Conservation (phyloP, 2,329 filamentous ascomycete genomes). For the Cladosporium colombiae region DNA sequence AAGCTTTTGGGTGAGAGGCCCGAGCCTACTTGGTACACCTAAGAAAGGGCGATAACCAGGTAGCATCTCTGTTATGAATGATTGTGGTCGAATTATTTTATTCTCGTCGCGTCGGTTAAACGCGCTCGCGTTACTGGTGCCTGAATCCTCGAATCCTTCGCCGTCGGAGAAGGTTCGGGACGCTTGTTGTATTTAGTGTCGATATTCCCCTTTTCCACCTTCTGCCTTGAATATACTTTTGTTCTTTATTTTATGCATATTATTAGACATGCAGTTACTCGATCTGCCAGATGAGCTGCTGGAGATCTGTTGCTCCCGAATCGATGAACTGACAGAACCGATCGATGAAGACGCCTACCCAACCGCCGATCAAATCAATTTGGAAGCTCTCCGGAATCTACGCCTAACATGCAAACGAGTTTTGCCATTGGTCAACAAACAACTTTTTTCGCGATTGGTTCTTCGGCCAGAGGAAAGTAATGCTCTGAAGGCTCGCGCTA, state of each 20-base stretch:
- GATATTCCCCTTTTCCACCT: neutral
- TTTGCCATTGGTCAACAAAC: neutral
- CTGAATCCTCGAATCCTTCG: neutral
- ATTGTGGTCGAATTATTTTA: neutral
- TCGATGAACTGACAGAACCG: neutral
- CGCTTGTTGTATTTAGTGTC: neutral
- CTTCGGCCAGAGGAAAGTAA: neutral
- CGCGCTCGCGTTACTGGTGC: neutral
- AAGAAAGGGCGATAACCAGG: neutral
- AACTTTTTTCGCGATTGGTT: neutral
- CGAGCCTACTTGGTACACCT: slow-evolving; percentile 64
- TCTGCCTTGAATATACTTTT: neutral
- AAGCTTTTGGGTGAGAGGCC: slow-evolving; percentile 59
- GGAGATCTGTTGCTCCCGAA: neutral
- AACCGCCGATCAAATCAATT: neutral
- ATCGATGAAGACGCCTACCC: neutral
- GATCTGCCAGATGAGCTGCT: neutral
- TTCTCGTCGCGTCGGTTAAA: neutral
- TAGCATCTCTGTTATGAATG: neutral
- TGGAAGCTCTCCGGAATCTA: neutral
- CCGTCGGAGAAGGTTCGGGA: neutral
- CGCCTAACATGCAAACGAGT: slow-evolving; percentile 9
- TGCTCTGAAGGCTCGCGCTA: neutral
- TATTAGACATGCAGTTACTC: neutral
- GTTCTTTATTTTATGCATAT: neutral